A percentile compares a stretch with the other conserved stretches of the same genome.
Conservation (phyloP, 2,329 filamentous ascomycete genomes). For the Alternaria burnsii region DNA sequence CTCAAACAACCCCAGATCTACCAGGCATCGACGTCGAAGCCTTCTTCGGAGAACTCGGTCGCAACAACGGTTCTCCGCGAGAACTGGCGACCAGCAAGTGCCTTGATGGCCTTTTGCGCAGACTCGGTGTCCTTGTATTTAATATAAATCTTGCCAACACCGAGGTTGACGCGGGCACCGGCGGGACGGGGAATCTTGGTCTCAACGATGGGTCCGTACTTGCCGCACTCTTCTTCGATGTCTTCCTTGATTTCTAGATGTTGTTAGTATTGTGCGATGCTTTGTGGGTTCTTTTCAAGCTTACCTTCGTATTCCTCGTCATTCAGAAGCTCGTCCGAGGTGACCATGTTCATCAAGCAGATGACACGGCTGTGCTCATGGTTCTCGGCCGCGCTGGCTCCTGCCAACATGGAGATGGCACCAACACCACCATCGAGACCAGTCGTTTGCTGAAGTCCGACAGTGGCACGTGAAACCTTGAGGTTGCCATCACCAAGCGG, state of each 20-base stretch:
- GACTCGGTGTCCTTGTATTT: slow-evolving; percentile 84
- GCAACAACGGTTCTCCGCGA: slow-evolving; percentile 95
- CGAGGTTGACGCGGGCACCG: slow-evolving; percentile 82
- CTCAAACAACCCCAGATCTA: slow-evolving; percentile 53
- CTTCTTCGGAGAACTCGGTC: slow-evolving; percentile 97
- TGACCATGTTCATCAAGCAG: slow-evolving; percentile 98
- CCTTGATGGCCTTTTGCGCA: slow-evolving; percentile 83
- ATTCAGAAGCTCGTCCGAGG: slow-evolving; percentile 91
- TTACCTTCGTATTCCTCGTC: slow-evolving; percentile 89
- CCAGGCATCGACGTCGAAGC: slow-evolving; percentile 92
- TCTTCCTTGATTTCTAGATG: slow-evolving; percentile 93
- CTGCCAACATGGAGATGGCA: slow-evolving; percentile 96
- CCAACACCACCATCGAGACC: slow-evolving; percentile 96
- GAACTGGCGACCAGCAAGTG: slow-evolving; percentile 95
- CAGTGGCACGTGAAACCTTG: slow-evolving; percentile 86
- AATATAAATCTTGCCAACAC: slow-evolving; percentile 97
- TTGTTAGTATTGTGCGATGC: slow-evolving; percentile 11
- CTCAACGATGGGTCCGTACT: slow-evolving; percentile 85
- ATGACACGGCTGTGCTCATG: slow-evolving; percentile 84
- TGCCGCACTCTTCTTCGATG: slow-evolving; percentile 88
- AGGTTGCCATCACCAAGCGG: slow-evolving; percentile 87
- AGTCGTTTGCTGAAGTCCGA: slow-evolving; percentile 90
- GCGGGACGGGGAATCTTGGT: slow-evolving; percentile 91
- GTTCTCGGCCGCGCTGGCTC: slow-evolving; percentile 77
- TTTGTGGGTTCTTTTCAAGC: slow-evolving; percentile 52